Base-by-base conservation (phyloP, 768 basidiomycete genomes). In the Termitomyces sp. region DNA sequence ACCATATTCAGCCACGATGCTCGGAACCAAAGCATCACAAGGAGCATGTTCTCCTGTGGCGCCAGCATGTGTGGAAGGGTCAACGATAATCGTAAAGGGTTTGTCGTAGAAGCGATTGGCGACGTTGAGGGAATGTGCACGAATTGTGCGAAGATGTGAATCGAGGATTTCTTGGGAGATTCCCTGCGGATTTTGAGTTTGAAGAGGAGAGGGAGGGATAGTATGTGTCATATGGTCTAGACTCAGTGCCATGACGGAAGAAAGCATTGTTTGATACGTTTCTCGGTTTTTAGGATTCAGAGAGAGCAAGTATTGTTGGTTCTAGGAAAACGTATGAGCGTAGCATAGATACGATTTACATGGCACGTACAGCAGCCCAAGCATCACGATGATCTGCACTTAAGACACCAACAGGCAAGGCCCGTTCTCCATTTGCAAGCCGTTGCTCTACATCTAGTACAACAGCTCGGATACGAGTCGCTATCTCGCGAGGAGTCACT, bases 41-140 rank as follows among this genome's bases (percentile, higher is more conserved):
- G 91, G 87, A 0, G 92, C 90, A 69, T 96, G 94, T 72, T 98
- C 95, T 5, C 95, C 95, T 65, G 85, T 83, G 43, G 90, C 88
- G 40, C 93, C 91, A 6, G 92, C 90, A 38, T 91, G 85, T 2
- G 87, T 86, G 54, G 88, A 90, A 1, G 87, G 82, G 68, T 98
- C 95, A 38, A 98, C 86, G 49, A 92, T 81, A 54, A 97, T 73
- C 4, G 86, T 87, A 40, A 89, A 81, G 2, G 87, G 79, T 71
- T 97, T 98, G 75, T 98, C 95, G 69, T 86, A 91, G 82, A 92
- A 97, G 35, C 96, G 78, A 65, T 97, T 97, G 44, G 80, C 75
- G 6, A 85, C 81, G 58, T 82, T 84, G 57, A 77, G 73, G 2
- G 71, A 65, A 2, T 86, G 86, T 0, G 84, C 82, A 22, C 90